Base-by-base conservation (phyloP, 106 monocot genomes). In the Platanthera zijinensis region DNA sequence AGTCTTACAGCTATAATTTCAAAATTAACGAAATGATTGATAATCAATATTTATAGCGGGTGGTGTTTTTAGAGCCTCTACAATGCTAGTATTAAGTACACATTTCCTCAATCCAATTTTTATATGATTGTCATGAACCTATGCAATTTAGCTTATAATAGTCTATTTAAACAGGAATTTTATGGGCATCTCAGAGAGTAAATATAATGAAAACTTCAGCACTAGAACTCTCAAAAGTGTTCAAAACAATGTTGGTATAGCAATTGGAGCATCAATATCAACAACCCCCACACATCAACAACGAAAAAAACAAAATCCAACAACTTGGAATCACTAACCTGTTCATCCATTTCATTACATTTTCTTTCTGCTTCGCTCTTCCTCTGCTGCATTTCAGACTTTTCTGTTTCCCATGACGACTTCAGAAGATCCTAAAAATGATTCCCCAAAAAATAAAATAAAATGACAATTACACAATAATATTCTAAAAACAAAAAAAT, bases 321-420 rank as follows among this genome's bases (percentile, higher is more conserved):
- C 32, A 25, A 32, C 13, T 53, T 53, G 2, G 14, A 53, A 73
- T 52, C 10, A 71, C 51, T 71, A 50, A 97, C 96, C 84, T 97
- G 96, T 64, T 97, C 99, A 84, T 94, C 84, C 28, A 84, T 75
- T 70, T 99, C 94, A 63, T 78, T 83, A 63, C 82, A 92, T 51
- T 90, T 99, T 68, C 80, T 86, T 73, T 92, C 92, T 21, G 88
- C 83, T 74, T 83, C 86, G 70, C 76, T 78, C 79, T 85, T 92
- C 48, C 74, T 74, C 17, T 82, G 82, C 74, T 85, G 45, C 57
- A 99, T 48, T 6, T 75, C 74, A 8, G 75, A 28, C 32, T 87
- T 92, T 74, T 94, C 94, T 51, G 82, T 83, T 75, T 92, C 87
- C 86, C 81, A 85, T 52, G 84, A 84, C 69, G 76, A 18, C 74